These are phyloP conservation scores for Diaporthe aspalathi DNA, from an alignment of 2,329 filamentous ascomycete genomes.

Conservation along the genomic window DNA sequence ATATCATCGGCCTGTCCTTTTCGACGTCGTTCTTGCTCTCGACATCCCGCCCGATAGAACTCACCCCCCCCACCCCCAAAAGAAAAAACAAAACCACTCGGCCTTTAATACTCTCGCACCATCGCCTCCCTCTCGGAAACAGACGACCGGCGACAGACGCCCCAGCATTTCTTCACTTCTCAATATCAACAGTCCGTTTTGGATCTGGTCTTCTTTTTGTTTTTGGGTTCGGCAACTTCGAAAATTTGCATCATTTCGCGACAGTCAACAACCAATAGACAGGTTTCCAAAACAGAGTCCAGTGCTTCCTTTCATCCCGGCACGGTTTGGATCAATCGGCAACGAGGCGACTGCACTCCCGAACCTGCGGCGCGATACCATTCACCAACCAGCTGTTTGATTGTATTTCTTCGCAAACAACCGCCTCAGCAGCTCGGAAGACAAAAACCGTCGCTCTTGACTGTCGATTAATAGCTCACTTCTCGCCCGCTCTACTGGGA, in stretches of 20 bases:
- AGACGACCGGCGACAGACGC: constrained; percentile 7
- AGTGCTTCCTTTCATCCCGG: constrained; percentile 6
- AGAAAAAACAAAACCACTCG: constrained; percentile 10
- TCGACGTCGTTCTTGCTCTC: constrained; percentile 30
- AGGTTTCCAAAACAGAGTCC: constrained; percentile 10
- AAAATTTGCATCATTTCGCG: constrained; percentile 33
- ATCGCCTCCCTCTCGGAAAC: constrained; percentile 4
- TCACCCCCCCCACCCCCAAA: no score
- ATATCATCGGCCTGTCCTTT: constrained; percentile 35
- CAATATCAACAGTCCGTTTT: constrained; percentile 26
- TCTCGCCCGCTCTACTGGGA: background rate
- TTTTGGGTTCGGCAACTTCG: constrained; percentile 30
- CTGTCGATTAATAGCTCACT: constrained; percentile 2
- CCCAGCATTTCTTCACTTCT: constrained; percentile 33
- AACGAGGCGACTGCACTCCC: background rate
- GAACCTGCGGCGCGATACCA: constrained; percentile 24
- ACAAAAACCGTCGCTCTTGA: background rate
- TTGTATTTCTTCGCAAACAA: constrained; percentile 30
- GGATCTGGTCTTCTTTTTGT: constrained; percentile 23
- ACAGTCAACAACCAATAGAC: constrained; percentile 24
- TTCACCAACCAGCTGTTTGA: constrained; percentile 32
- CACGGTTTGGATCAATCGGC: constrained; percentile 37
- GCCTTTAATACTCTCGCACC: constrained; percentile 22
- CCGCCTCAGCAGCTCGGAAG: background rate
- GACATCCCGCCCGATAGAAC: constrained; percentile 27